Evolutionary conservation across 331 rosid genomes (phyloP).

Genomic region (Dryas integrifolia): DNA sequence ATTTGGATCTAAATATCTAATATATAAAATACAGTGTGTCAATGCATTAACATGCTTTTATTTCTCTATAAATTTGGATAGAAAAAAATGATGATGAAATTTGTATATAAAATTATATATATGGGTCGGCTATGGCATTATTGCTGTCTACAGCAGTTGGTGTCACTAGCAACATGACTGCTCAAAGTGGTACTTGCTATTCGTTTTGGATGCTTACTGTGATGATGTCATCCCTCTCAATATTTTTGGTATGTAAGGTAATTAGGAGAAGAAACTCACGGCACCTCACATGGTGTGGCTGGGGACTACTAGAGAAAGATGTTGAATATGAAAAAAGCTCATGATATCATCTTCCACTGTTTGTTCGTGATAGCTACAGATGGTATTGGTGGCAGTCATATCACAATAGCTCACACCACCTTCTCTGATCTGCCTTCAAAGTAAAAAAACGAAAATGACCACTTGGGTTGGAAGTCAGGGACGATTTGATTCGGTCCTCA

Average conservation of each 20-base stretch:
- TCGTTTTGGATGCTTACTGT: conserved; percentile 60
- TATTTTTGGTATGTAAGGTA: too few species aligned
- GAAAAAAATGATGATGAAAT: too few species aligned
- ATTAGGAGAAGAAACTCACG: neutral
- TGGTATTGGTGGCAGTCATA: conserved; percentile 38
- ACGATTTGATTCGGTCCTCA: too few species aligned
- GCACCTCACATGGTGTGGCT: conserved; percentile 15
- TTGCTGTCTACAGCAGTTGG: conserved; percentile 12
- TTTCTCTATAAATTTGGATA: too few species aligned
- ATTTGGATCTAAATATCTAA: too few species aligned
- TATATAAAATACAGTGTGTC: too few species aligned
- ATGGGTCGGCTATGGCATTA: neutral
- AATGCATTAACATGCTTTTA: too few species aligned
- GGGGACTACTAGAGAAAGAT: conserved; percentile 7
- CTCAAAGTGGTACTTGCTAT: conserved; percentile 53
- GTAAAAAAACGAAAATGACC: neutral
- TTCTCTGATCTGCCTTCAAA: conserved; percentile 45
- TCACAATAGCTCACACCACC: conserved; percentile 42
- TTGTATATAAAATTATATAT: too few species aligned
- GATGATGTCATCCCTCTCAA: neutral
- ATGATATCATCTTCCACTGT: too few species aligned
- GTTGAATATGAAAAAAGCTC: neutral
- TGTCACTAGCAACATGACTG: conserved; percentile 24
- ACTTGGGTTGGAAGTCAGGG: too few species aligned
- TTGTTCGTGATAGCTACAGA: neutral